Base-by-base conservation (phyloP, 164 flowering plant genomes). In the Piper longum region DNA sequence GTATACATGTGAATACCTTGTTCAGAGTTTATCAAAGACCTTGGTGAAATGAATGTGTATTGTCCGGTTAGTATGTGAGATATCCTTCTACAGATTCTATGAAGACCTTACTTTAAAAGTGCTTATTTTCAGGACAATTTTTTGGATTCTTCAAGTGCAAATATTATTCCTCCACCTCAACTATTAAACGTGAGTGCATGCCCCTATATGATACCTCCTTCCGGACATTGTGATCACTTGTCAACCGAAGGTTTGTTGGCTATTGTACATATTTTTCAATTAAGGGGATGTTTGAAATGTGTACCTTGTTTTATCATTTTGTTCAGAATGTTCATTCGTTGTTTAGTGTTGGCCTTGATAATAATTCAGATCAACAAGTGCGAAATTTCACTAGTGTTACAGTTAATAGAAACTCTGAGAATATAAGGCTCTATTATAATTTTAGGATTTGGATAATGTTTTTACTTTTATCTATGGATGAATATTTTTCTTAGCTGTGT, bases 91-190 rank as follows among this genome's bases (percentile, higher is more conserved):
- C 14, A 48, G 11, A 12, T 48, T 48, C 11, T 5, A 2, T 48
- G 3, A 48, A 48, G 3, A 2, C 12, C 14, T 14, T 5, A 9
- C 14, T 48, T 14, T 48, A 14, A 48, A 14, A 48, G 52, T 48
- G 77, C 70, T 43, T 79, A 59, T 73, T 84, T 73, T 78, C 73
- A 88, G 87, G 96, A 92, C 70, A 89, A 80, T 74, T 68, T 76
- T 61, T 70, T 73, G 69, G 96, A 83, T 63, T 75, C 84, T 66
- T 75, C 83, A 60, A 86, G 77, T 73, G 69, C 70, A 64, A 84
- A 57, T 66, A 42, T 74, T 45, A 68, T 77, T 58, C 74, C 78
- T 58, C 74, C 17, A 8, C 68, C 64, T 73, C 76, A 77, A 48
- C 77, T 74, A 11, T 69, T 61, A 14, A 77, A 76, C 65, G 58